These are phyloP conservation scores for Aegilops bicornis DNA, from an alignment of 176 grass and related monocot species.

Conservation along the genomic window DNA sequence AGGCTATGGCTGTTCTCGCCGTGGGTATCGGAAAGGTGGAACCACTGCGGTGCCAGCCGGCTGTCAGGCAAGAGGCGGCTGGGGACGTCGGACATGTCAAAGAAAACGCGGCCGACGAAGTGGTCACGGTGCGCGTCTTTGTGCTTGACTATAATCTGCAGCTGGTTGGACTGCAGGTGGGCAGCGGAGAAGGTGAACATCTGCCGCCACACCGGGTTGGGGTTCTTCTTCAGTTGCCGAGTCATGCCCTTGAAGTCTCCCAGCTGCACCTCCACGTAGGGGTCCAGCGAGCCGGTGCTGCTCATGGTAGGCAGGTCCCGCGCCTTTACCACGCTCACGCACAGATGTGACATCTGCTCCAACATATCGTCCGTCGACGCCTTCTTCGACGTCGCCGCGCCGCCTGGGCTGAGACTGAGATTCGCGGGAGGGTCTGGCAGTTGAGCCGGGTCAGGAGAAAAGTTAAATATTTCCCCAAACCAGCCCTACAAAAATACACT, in stretches of 20 bases:
- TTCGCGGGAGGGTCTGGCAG: too few species aligned
- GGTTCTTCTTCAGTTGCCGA: constrained; percentile 51
- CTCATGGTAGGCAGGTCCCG: constrained; percentile 65
- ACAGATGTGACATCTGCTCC: constrained; percentile 57
- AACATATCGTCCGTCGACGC: constrained; percentile 66
- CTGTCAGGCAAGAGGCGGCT: constrained; percentile 56
- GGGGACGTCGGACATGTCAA: constrained; percentile 60
- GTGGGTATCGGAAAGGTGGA: too few species aligned
- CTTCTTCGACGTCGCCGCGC: constrained; percentile 1
- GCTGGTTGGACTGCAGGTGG: constrained; percentile 42
- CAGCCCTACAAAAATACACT: too few species aligned
- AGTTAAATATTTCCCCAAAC: too few species aligned
- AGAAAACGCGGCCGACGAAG: constrained; percentile 53
- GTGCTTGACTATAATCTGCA: constrained; percentile 73
- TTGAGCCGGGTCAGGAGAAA: too few species aligned
- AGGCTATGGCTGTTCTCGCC: too few species aligned
- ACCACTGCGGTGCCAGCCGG: constrained; percentile 56
- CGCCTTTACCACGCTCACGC: constrained; percentile 68
- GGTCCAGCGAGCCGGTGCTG: constrained; percentile 67
- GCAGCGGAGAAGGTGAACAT: constrained; percentile 68
- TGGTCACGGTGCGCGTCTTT: constrained; percentile 65
- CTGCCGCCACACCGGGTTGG: constrained; percentile 73
- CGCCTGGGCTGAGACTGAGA: too few species aligned
- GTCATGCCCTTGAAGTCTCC: constrained; percentile 71
- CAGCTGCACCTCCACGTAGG: constrained; percentile 73